Conservation (phyloP, 1,284 basidiomycete species). For the Pseudozyma hubeiensis region DNA sequence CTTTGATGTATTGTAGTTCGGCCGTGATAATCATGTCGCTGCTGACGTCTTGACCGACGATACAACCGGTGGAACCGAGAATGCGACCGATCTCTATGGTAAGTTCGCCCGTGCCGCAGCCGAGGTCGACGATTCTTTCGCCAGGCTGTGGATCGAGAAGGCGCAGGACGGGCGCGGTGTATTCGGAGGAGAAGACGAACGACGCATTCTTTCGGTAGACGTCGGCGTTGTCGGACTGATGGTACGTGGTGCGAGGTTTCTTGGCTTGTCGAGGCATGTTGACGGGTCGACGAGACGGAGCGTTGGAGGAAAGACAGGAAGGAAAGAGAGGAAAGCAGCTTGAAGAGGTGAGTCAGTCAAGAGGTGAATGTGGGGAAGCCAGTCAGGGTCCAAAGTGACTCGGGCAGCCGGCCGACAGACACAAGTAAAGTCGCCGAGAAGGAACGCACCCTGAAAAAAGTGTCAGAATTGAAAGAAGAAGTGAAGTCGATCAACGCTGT, state of each 20-base stretch:
- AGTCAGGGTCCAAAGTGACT: background rate
- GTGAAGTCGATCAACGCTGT: too few species aligned
- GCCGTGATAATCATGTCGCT: conserved; percentile 46
- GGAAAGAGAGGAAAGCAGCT: too few species aligned
- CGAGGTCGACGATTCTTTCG: conserved; percentile 45
- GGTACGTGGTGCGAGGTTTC: conserved; percentile 13
- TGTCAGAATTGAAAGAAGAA: too few species aligned
- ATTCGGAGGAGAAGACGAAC: conserved; percentile 49
- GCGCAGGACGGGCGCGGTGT: conserved; percentile 34
- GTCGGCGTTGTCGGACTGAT: conserved; percentile 41
- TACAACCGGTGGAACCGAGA: conserved; percentile 15
- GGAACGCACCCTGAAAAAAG: conserved; percentile 1
- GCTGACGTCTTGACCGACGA: conserved; percentile 34
- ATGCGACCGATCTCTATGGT: conserved; percentile 23
- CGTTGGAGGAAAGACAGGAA: too few species aligned
- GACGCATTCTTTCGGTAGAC: conserved; percentile 48
- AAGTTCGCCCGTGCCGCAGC: conserved; percentile 49
- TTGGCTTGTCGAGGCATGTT: background rate
- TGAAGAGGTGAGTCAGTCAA: too few species aligned
- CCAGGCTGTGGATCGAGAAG: conserved; percentile 47
- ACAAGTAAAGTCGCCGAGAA: too few species aligned
- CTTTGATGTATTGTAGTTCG: background rate
- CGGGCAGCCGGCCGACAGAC: conserved; percentile 1
- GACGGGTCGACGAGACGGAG: too few species aligned
- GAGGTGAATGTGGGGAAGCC: background rate